Evolutionary conservation across 345 rosid species (phyloP).

Genomic region (Eucalyptus pumila): DNA sequence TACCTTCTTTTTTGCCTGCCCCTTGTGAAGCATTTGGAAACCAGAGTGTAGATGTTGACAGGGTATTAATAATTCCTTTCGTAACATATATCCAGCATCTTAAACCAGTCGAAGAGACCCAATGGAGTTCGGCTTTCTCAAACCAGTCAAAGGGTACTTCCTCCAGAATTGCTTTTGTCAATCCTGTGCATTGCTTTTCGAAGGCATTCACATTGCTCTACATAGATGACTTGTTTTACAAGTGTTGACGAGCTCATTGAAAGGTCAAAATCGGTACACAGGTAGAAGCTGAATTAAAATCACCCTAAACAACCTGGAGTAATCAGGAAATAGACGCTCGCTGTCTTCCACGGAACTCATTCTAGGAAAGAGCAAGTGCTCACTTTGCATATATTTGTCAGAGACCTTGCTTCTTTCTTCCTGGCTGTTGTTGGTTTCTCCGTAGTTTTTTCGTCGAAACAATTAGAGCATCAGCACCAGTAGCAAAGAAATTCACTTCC

Average conservation of each 20-base stretch:
- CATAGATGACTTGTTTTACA: not conserved
- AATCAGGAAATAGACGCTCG: not conserved
- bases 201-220: not conserved
- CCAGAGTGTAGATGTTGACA: constrained; percentile 47
- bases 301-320: not conserved
- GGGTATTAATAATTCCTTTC: constrained; percentile 3
- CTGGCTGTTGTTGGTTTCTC: not conserved
- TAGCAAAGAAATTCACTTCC: not conserved
- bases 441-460: not conserved
- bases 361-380: not conserved
- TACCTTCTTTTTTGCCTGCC: constrained; percentile 42
- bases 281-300: not conserved
- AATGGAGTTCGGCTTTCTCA: not conserved
- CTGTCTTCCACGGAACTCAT: not conserved
- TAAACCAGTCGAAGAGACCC: not conserved
- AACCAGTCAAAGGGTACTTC: not conserved
- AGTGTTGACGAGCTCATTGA: not conserved
- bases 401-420: not conserved
- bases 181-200: not conserved
- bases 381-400: not conserved
- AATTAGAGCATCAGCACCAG: not conserved
- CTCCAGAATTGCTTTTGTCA: not conserved
- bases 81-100: not conserved
- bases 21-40: constrained; percentile 49
- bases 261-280: not conserved